Evolutionary conservation across 805 yeast genomes (phyloP).

Genomic region (Kregervanrija pseudodelftensis): DNA sequence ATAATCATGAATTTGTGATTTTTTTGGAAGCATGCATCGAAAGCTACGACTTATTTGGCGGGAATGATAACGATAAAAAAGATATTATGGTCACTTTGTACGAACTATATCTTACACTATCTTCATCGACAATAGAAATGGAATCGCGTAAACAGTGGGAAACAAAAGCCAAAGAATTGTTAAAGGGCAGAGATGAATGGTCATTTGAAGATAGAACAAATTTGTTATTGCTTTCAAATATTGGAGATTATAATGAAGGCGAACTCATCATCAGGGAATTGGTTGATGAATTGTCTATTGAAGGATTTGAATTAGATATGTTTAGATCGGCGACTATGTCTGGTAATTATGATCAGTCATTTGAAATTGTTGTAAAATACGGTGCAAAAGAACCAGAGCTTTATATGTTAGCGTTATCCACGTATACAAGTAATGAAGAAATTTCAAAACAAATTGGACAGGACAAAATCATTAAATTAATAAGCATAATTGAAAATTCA

Average conservation of each 20-base stretch:
- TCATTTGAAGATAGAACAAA: constrained; percentile 48
- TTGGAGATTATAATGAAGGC: constrained; percentile 47
- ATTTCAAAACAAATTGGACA: constrained; percentile 47
- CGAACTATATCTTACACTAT: constrained; percentile 69
- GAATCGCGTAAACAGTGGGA: constrained; percentile 49
- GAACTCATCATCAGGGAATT: constrained; percentile 34
- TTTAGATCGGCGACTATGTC: constrained; percentile 60
- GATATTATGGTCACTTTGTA: constrained; percentile 72
- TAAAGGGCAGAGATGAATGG: constrained; percentile 33
- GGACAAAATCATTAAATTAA: constrained; percentile 38
- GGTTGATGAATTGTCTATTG: constrained; percentile 13
- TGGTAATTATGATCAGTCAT: constrained; percentile 50
- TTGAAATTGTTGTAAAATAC: constrained; percentile 48
- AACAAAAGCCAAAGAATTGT: constrained; percentile 50
- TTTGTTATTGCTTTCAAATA: constrained; percentile 48
- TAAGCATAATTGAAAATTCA: constrained; percentile 44
- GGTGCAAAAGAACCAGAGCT: constrained; percentile 60
- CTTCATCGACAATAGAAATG: constrained; percentile 28
- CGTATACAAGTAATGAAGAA: constrained; percentile 49
- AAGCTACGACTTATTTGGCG: constrained; percentile 69
- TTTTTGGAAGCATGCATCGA: constrained; percentile 88
- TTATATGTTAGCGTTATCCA: constrained; percentile 56
- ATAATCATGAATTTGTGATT: constrained; percentile 82
- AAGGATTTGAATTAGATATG: constrained; percentile 46
- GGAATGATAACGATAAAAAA: constrained; percentile 57